Conservation (phyloP, 1,284 basidiomycete species). For the Sanguinoderma infundibulare region DNA sequence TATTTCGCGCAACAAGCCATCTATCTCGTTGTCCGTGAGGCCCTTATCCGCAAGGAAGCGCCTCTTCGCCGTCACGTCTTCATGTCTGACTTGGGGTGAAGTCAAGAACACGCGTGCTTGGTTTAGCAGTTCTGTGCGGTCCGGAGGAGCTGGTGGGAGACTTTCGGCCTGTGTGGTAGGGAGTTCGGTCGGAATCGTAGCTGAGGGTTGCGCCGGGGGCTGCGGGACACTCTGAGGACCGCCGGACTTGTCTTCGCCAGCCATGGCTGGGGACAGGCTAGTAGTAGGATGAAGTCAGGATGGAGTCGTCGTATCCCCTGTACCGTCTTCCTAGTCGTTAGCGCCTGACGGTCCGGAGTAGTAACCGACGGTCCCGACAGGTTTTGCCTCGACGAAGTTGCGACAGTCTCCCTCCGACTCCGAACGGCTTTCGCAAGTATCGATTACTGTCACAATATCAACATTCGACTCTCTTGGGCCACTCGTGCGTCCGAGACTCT, state of each 20-base stretch:
- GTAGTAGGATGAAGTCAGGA: too few relatives aligned
- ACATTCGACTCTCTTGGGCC: too few relatives aligned
- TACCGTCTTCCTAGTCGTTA: too few relatives aligned
- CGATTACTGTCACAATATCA: too few relatives aligned
- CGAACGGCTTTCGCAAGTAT: too few relatives aligned
- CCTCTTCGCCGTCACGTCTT: slow-evolving; percentile 60
- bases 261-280: slow-evolving; percentile 16
- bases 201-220: neutral
- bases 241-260: slow-evolving; percentile 13
- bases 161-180: slow-evolving; percentile 7
- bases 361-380: too few relatives aligned
- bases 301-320: too few relatives aligned
- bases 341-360: too few relatives aligned
- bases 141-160: slow-evolving; percentile 2
- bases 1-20: slow-evolving; percentile 57
- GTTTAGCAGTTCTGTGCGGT: slow-evolving; percentile 51
- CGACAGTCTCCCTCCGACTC: too few relatives aligned
- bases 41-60: slow-evolving; percentile 77
- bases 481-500: too few relatives aligned
- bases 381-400: too few relatives aligned
- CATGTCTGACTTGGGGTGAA: slow-evolving; percentile 66
- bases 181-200: slow-evolving; percentile 6
- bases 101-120: slow-evolving; percentile 66
- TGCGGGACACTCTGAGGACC: neutral
- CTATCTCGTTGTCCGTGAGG: slow-evolving; percentile 62